These are phyloP conservation scores for Areca catechu DNA, from an alignment of 176 grass and related monocot species.

Conservation along the genomic window DNA sequence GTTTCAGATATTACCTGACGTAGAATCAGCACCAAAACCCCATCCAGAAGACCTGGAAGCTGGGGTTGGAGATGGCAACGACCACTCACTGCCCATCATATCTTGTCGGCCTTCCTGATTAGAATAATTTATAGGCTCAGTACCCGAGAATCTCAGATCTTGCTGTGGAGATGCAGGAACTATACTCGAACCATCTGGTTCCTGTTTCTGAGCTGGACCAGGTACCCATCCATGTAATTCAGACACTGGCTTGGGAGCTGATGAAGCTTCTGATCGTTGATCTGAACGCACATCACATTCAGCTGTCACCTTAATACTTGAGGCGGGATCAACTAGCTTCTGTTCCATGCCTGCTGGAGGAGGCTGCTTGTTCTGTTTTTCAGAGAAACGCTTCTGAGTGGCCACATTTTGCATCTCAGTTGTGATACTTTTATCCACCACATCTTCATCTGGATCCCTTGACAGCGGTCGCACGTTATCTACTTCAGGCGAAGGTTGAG, in stretches of 20 bases:
- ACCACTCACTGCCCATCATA: slow-evolving; percentile 47
- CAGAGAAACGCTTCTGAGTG: neutral
- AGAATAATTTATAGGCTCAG: slow-evolving; percentile 46
- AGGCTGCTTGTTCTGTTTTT: neutral
- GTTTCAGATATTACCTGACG: slow-evolving; percentile 35
- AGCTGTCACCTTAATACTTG: slow-evolving; percentile 5
- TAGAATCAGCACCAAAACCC: slow-evolving; percentile 15
- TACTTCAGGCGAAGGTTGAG: slow-evolving; percentile 24
- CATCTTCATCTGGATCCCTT: slow-evolving; percentile 28
- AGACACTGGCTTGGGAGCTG: slow-evolving; percentile 14
- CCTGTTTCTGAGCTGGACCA: slow-evolving; percentile 44
- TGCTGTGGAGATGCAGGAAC: slow-evolving; percentile 44
- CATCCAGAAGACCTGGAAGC: slow-evolving; percentile 30
- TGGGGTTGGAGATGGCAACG: slow-evolving; percentile 65
- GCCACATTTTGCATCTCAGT: too few species aligned
- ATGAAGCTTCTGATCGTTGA: slow-evolving; percentile 27
- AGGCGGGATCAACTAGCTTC: neutral
- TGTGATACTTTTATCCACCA: neutral
- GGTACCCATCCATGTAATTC: slow-evolving; percentile 25
- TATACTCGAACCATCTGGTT: slow-evolving; percentile 33
- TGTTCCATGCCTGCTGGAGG: neutral
- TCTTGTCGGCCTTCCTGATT: slow-evolving; percentile 51
- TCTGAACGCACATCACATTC: slow-evolving; percentile 35
- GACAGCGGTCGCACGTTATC: slow-evolving; percentile 30
- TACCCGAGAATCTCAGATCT: slow-evolving; percentile 55